Percentiles rank a stretch among this genome's conserved stretches.
These are phyloP conservation scores for Raphanus raphanistrum DNA, from an alignment of 345 rosid species.

Conservation along the genomic window DNA sequence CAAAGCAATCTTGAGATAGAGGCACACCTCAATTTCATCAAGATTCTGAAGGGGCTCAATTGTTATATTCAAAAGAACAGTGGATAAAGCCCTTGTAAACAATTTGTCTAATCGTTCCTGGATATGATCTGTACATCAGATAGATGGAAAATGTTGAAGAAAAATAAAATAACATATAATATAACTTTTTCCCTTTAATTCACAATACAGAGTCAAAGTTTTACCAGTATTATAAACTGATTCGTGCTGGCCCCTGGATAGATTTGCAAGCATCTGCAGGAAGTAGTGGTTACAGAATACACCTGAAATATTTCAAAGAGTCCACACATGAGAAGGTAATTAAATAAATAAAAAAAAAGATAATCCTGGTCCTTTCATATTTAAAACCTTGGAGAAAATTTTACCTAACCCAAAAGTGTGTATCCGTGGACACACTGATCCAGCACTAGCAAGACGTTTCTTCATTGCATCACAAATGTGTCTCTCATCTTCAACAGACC, in stretches of 20 bases:
- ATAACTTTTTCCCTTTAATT: neutral
- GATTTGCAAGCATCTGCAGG: slow-evolving; percentile 67
- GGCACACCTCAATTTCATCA: slow-evolving; percentile 73
- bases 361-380: slow-evolving; percentile 3
- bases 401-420: slow-evolving; percentile 85
- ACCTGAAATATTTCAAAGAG: slow-evolving; percentile 49
- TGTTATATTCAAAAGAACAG: slow-evolving; percentile 58
- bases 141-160: neutral
- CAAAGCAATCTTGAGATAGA: slow-evolving; percentile 18
- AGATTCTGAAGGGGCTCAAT: slow-evolving; percentile 61
- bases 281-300: slow-evolving; percentile 89
- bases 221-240: slow-evolving; percentile 54
- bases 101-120: slow-evolving; percentile 55
- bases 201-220: neutral
- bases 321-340: slow-evolving; percentile 3
- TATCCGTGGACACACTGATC: slow-evolving; percentile 62
- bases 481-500: slow-evolving; percentile 91
- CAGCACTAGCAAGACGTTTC: slow-evolving; percentile 51
- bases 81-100: slow-evolving; percentile 55
- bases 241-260: slow-evolving; percentile 71
- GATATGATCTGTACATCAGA: slow-evolving; percentile 55
- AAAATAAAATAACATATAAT: neutral
- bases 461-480: slow-evolving; percentile 70
- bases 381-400: slow-evolving; percentile 6
- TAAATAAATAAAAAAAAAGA: neutral